Conservation (phyloP, 2,329 filamentous ascomycete species). For the Stylonectria norvegica region DNA sequence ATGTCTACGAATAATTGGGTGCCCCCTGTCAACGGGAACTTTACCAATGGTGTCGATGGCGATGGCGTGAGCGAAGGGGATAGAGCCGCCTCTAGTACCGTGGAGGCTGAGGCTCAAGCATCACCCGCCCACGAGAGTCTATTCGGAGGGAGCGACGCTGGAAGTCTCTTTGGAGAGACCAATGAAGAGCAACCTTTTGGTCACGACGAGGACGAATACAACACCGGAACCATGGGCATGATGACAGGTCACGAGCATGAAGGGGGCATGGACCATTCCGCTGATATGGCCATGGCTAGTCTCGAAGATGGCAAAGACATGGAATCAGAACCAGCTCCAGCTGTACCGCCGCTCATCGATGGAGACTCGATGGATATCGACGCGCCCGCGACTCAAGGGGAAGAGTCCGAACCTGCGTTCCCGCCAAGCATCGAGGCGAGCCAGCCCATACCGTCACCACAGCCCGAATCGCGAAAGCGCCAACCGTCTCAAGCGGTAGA, state of each 20-base stretch:
- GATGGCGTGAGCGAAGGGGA: slow-evolving; percentile 24
- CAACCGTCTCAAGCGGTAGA: slow-evolving; percentile 10
- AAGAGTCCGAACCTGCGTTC: slow-evolving; percentile 12
- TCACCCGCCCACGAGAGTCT: slow-evolving; percentile 74
- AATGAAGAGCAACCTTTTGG: slow-evolving; percentile 61
- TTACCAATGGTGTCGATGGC: slow-evolving; percentile 23
- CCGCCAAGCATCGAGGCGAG: slow-evolving; percentile 2
- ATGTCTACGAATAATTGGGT: slow-evolving; percentile 73
- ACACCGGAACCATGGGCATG: slow-evolving; percentile 62
- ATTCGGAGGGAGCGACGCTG: slow-evolving; percentile 74
- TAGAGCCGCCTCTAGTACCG: slow-evolving; percentile 14
- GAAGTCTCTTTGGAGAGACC: slow-evolving; percentile 84
- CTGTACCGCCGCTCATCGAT: slow-evolving; percentile 21
- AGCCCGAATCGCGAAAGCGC: too few relatives aligned
- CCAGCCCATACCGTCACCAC: slow-evolving; percentile 9
- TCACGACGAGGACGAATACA: slow-evolving; percentile 82
- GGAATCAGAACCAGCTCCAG: slow-evolving; percentile 27
- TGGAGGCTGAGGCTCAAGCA: slow-evolving; percentile 52
- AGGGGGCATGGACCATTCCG: slow-evolving; percentile 41
- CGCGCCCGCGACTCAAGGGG: slow-evolving; percentile 12
- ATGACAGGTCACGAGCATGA: slow-evolving; percentile 39
- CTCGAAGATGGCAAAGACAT: slow-evolving; percentile 27
- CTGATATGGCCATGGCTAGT: slow-evolving; percentile 41
- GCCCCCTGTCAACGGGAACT: slow-evolving; percentile 51
- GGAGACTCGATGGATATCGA: slow-evolving; percentile 33